Percentiles rank a stretch among this genome's conserved stretches.
Conservation (phyloP, 768 basidiomycete genomes). For the Mycena kentingensis region DNA sequence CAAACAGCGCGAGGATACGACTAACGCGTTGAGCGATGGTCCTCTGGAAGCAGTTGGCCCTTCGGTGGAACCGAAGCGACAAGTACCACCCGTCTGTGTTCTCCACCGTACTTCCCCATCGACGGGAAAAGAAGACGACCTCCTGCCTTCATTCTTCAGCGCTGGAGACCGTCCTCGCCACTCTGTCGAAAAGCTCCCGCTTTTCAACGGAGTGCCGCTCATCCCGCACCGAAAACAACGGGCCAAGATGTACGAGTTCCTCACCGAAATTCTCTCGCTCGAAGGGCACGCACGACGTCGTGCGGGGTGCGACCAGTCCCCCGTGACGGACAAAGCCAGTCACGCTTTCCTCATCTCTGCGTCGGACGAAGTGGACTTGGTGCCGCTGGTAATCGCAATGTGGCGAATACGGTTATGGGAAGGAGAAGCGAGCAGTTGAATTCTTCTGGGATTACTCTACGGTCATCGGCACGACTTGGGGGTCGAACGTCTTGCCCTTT, state of each 20-base stretch:
- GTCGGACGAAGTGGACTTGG: constrained; percentile 57
- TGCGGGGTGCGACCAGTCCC: constrained; percentile 1
- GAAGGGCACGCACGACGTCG: constrained; percentile 40
- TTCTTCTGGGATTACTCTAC: constrained; percentile 39
- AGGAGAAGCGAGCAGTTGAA: constrained; percentile 48
- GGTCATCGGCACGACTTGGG: constrained; percentile 48
- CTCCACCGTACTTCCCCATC: constrained; percentile 8
- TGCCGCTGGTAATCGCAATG: constrained; percentile 66
- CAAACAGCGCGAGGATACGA: constrained; percentile 39
- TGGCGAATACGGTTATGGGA: constrained; percentile 85
- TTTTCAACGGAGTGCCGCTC: constrained; percentile 66
- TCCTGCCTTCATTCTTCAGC: not conserved
- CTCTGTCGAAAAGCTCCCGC: constrained; percentile 46
- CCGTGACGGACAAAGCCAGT: constrained; percentile 45
- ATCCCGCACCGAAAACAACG: constrained; percentile 68
- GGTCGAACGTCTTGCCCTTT: constrained; percentile 33
- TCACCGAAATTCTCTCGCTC: constrained; percentile 49
- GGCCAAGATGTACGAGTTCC: constrained; percentile 51
- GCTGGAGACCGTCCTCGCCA: constrained; percentile 12
- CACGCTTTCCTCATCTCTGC: constrained; percentile 72
- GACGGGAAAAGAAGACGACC: not conserved
- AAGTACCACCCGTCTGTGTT: constrained; percentile 9
- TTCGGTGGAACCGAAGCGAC: constrained; percentile 2
- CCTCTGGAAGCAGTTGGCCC: not conserved
- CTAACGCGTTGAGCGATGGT: constrained; percentile 3